phyloP scores from a whole-genome alignment of 371 early-diverging fungal genomes.

The Haplosporangium sp. region DNA sequence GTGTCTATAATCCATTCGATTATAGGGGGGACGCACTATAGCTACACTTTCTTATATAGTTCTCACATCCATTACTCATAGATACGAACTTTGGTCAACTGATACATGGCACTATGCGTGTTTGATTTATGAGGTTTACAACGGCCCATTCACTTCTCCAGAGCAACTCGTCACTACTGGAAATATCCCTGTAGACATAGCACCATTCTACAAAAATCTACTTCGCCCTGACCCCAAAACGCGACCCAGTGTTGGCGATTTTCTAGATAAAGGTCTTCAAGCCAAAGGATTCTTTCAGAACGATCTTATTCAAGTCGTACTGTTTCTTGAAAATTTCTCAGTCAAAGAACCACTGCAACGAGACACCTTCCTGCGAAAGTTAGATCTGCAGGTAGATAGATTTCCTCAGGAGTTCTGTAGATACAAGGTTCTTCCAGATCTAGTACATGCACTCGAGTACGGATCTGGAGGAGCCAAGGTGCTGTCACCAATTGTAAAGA shows the following conservation, averaged over 20 bases:
- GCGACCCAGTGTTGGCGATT: conserved; percentile 74
- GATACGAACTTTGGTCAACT: conserved; percentile 61
- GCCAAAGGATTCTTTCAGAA: conserved; percentile 80
- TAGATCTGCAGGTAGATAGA: conserved; percentile 62
- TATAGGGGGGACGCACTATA: no score
- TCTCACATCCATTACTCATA: background rate
- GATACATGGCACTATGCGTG: conserved; percentile 89
- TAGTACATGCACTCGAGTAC: conserved; percentile 91
- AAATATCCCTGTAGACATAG: conserved; percentile 73
- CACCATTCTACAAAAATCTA: conserved; percentile 64
- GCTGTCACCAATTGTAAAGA: conserved; percentile 84
- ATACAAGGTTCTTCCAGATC: conserved; percentile 91
- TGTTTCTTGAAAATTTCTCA: conserved; percentile 89
- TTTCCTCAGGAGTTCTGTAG: conserved; percentile 88
- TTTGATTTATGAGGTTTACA: conserved; percentile 85
- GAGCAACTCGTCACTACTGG: conserved; percentile 71
- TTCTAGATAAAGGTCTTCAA: conserved; percentile 74
- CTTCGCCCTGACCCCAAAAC: conserved; percentile 64
- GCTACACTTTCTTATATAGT: no score
- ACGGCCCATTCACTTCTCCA: conserved; percentile 70
- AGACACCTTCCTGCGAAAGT: conserved; percentile 77
- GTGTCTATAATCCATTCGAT: background rate
- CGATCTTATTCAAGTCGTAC: conserved; percentile 80
- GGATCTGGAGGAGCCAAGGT: conserved; percentile 93
- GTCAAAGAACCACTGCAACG: conserved; percentile 89